These are phyloP conservation scores for Phytophthora fragariaefolia DNA, from an alignment of 352 stramenopile species.

Conservation along the genomic window DNA sequence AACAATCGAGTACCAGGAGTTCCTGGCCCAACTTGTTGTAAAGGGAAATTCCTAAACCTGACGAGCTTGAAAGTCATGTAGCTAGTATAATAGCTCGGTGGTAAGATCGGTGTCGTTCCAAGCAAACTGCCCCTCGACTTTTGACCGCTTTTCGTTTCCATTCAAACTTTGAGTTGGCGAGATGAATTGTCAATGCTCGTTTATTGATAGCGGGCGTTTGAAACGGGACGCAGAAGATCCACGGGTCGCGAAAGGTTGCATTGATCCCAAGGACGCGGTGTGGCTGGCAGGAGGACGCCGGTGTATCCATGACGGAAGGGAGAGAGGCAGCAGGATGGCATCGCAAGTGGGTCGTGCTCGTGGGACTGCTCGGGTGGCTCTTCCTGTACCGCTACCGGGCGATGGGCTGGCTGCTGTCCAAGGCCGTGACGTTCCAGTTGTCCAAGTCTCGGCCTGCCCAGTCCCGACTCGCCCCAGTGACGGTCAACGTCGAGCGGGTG, in stretches of 20 bases:
- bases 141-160: background rate
- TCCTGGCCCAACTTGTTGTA: conserved; percentile 51
- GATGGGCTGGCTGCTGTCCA: conserved; percentile 58
- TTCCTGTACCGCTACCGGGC: conserved; percentile 69
- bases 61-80: too few relatives aligned
- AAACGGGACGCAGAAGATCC: conserved; percentile 23
- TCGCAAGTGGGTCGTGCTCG: conserved; percentile 66
- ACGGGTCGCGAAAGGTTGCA: conserved; percentile 32
- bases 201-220: too few relatives aligned
- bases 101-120: conserved; percentile 23
- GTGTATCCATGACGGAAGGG: conserved; percentile 34
- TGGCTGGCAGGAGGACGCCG: background rate
- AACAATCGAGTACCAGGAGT: conserved; percentile 68
- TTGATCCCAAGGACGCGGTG: background rate
- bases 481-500: conserved; percentile 53
- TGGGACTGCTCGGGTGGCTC: conserved; percentile 41
- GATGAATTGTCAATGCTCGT: too few relatives aligned
- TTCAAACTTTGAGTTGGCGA: too few relatives aligned
- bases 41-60: conserved; percentile 18
- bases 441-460: conserved; percentile 25
- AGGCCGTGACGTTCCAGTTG: conserved; percentile 46
- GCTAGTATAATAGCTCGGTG: background rate
- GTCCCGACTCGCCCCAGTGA: conserved; percentile 21
- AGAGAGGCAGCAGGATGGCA: conserved; percentile 48
- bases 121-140: conserved; percentile 9